Evolutionary conservation across 805 yeast genomes (phyloP), one percentile per base, ranked within the genome.

Genomic region (Pichia membranifaciens): DNA sequence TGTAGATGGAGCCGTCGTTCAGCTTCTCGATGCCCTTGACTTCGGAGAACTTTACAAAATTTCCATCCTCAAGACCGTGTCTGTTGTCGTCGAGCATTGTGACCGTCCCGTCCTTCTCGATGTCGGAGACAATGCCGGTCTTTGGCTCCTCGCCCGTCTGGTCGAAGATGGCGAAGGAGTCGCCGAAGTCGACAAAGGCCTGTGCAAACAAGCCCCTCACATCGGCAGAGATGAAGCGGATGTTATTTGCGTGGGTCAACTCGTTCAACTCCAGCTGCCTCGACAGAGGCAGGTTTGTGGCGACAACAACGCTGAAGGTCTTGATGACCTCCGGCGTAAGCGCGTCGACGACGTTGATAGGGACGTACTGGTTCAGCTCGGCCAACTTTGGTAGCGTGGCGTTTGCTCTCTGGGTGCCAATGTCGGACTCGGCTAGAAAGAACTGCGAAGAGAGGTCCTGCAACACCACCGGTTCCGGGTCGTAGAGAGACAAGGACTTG

Each of bases 1-100:
- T 84, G 62, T 73, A 80, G 15, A 88, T 76, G 47, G 75, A 68
- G 5, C 91, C 95, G 55, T 81, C 82, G 63, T 90, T 87, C 52
- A 88, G 70, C 52, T 74, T 74, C 9, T 76, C 81, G 61, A 88
- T 72, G 35, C 98, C 98, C 60, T 82, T 78, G 33, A 90, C 83
- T 67, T 90, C 98, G 13, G 84, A 62, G 59, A 93, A 89, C 64
- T 84, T 86, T 47, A 93, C 96, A 61, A 70, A 85, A 58, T 86
- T 85, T 16, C 97, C 98, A 66, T 88, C 96, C 71, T 90, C 87
- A 46, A 93, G 73, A 17, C 96, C 95, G 62, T 93, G 99, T 66
- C 98, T 82, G 51, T 79, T 82, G 54, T 88, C 97, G 62, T 86
- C 96, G 57, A 91, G 75, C 73, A 86, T 87, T 18, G 96, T 84